Percentiles rank a stretch among this genome's conserved stretches.
phyloP scores from a whole-genome alignment of 139 green algal genomes.

The Closterium sp. region DNA sequence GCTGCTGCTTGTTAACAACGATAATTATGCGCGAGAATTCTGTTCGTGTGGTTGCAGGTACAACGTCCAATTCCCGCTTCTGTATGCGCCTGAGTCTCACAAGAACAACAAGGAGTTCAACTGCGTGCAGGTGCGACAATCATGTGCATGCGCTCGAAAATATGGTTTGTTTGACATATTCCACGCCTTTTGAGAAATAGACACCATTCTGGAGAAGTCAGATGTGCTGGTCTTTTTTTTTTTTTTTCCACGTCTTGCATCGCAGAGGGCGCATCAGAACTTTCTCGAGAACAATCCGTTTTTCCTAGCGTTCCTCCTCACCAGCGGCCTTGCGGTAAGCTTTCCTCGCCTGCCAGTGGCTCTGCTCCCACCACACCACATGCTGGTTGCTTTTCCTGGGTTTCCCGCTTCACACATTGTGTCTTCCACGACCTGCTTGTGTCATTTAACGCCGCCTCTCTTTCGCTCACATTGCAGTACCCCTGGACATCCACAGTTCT shows the following conservation, averaged over 20 bases:
- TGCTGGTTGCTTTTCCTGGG: background rate
- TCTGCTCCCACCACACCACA: background rate
- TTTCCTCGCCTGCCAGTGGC: background rate
- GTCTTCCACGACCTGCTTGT: background rate
- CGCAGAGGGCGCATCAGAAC: constrained; percentile 15
- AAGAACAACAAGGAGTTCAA: constrained; percentile 8
- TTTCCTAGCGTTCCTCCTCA: constrained; percentile 3
- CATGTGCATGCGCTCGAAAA: background rate
- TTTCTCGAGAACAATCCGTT: background rate
- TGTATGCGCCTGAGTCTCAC: background rate
- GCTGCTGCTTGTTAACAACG: background rate
- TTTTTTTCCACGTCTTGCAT: background rate
- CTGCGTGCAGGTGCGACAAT: background rate
- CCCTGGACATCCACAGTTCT: background rate
- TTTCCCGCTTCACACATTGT: background rate
- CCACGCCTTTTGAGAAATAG: background rate
- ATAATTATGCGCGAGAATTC: background rate
- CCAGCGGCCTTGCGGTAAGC: constrained; percentile 1
- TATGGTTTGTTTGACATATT: background rate
- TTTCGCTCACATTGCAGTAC: background rate
- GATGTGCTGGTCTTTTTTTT: background rate
- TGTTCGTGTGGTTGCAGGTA: background rate
- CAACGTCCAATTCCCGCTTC: background rate
- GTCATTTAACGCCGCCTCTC: background rate
- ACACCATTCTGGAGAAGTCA: background rate